Conservation (phyloP, 768 basidiomycete genomes). For the Hygrocybe punicea region DNA sequence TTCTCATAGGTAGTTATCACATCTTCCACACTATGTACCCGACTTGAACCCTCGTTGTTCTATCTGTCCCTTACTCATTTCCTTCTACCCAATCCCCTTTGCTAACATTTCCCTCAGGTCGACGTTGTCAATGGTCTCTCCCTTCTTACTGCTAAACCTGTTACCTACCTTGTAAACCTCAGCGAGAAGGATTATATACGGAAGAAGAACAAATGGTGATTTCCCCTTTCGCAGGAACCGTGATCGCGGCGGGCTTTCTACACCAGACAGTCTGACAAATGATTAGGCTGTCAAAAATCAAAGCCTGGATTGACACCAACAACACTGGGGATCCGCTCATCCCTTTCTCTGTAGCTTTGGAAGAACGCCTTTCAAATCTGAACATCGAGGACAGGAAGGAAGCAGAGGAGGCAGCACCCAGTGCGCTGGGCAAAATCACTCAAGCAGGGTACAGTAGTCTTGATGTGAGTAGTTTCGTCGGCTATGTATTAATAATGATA, state of each 20-base stretch:
- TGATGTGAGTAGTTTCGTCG: conserved; percentile 50
- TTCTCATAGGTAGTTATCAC: background rate
- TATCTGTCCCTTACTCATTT: background rate
- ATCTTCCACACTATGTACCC: conserved; percentile 1
- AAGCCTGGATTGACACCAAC: conserved; percentile 94
- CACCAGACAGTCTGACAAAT: background rate
- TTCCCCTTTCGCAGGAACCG: conserved; percentile 22
- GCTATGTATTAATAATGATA: background rate
- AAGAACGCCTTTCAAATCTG: conserved; percentile 76
- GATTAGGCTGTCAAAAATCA: conserved; percentile 87
- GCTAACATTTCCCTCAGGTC: conserved; percentile 47
- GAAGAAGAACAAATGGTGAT: conserved; percentile 98
- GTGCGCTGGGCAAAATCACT: conserved; percentile 88
- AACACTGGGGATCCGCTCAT: conserved; percentile 95
- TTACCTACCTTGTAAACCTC: conserved; percentile 96
- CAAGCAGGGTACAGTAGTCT: conserved; percentile 88
- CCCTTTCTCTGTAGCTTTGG: conserved; percentile 93
- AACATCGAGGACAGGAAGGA: conserved; percentile 68
- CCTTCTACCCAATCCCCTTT: background rate
- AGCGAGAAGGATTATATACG: conserved; percentile 91
- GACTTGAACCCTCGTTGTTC: too few relatives aligned
- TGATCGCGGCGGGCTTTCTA: background rate
- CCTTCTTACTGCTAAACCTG: conserved; percentile 93
- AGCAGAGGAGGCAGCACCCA: conserved; percentile 59
- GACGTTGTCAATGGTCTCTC: conserved; percentile 86